Conservation (phyloP, 2,329 filamentous ascomycete species). For the Phyllosticta citrichinensis region DNA sequence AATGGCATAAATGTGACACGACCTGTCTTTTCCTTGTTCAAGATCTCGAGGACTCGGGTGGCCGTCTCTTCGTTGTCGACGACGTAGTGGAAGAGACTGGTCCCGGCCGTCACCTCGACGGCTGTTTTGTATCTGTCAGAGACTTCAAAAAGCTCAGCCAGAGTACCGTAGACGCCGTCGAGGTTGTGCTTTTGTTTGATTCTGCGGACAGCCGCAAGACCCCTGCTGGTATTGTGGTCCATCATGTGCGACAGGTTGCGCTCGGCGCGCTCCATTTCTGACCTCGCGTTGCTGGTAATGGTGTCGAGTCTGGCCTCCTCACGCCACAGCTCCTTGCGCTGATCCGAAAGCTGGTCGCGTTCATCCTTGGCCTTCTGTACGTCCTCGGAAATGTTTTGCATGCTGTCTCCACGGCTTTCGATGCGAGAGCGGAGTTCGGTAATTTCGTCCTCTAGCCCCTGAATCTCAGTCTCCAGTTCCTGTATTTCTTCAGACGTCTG, state of each 20-base stretch:
- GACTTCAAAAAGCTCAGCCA: slow-evolving; percentile 87
- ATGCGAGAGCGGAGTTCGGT: slow-evolving; percentile 59
- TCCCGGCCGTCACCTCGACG: slow-evolving; percentile 85
- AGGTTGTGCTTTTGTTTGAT: slow-evolving; percentile 72
- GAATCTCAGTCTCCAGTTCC: slow-evolving; percentile 60
- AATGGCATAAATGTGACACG: slow-evolving; percentile 92
- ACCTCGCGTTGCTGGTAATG: slow-evolving; percentile 62
- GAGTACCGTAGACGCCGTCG: slow-evolving; percentile 78
- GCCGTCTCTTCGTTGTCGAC: slow-evolving; percentile 88
- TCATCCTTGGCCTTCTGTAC: slow-evolving; percentile 68
- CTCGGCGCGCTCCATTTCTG: slow-evolving; percentile 70
- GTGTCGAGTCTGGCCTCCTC: slow-evolving; percentile 82
- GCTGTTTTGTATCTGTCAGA: slow-evolving; percentile 76
- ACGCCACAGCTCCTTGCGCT: slow-evolving; percentile 77
- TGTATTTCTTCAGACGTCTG: slow-evolving; percentile 76
- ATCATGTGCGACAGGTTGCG: slow-evolving; percentile 71
- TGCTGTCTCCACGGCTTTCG: slow-evolving; percentile 67
- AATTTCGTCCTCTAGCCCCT: slow-evolving; percentile 62
- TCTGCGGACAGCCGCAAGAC: slow-evolving; percentile 75
- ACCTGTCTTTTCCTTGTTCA: slow-evolving; percentile 71
- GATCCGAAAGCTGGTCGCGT: slow-evolving; percentile 70
- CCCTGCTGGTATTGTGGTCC: slow-evolving; percentile 78
- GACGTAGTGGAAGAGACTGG: slow-evolving; percentile 89
- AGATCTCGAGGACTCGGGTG: slow-evolving; percentile 65
- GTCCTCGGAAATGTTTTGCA: slow-evolving; percentile 61